Evolutionary conservation across 768 basidiomycete genomes (phyloP), one percentile per base, ranked within the genome.

Genomic region (Leccinum truebloodii): DNA sequence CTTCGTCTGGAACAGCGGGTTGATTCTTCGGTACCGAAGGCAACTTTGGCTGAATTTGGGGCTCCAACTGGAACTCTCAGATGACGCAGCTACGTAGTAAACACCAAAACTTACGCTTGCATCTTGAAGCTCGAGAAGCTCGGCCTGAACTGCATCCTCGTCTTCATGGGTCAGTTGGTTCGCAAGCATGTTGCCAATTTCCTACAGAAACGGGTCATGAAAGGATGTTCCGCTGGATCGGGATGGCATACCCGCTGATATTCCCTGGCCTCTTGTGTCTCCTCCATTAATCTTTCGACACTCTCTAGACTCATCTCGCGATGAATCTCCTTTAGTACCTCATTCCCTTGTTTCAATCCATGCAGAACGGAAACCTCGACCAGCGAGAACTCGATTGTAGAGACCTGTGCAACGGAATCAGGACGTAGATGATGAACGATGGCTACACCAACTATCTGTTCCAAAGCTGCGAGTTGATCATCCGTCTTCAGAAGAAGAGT

Each of bases 381-480:
- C 53, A 95, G 81, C 7, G 97, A 94, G 78, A 97, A 98, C 73
- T 99, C 97, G 68, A 99, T 97, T 0, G 90, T 92, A 4, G 94
- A 92, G 26, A 98, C 95, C 96, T 99, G 53, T 48, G 2, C 3
- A 57, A 57, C 32, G 32, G 24, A n/a, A 18, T 61, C 30, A 58
- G 12, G 30, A 57, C 20, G 41, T 16, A 30, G 34, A 14, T 20
- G 30, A 41, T 10, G 20, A 63, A 57, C 6, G 53, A 56, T 50
- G 51, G 18, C 18, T 46, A 20, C 39, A 77, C 86, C 63, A 62
- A 95, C 96, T 53, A 98, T 80, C 63, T 94, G 87, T 75, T 98
- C 94, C 58, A 98, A 74, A 58, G 85, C 92, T 77, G 90, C 90
- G 24, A 98, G 77, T 70, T 99, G 97, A 6, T 79, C 79, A 71